Base-by-base conservation (phyloP, 129 eudicot species). In the Deinandra increscens region DNA sequence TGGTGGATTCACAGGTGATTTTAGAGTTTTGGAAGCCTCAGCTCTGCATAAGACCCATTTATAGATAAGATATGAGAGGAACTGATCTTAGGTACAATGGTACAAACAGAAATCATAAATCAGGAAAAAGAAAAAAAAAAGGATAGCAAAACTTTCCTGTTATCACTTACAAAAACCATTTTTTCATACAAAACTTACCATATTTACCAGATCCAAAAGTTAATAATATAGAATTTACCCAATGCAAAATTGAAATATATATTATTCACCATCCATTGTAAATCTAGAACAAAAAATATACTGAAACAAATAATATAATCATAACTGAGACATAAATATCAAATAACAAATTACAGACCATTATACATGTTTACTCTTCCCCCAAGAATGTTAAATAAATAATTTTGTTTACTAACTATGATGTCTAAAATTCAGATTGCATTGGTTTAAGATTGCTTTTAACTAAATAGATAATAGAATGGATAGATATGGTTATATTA, bases 11-110 rank as follows among this genome's bases (percentile, higher is more conserved):
- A 18, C 26, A 4, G 55, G 36, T 58, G 75, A 65, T 64, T 82
- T 83, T 64, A 76, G 87, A 46, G 81, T 73, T 62, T 78, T 86
- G 13, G 82, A 66, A 64, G 74, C 54, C 62, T 78, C 83, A 7
- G 79, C 68, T 70, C 80, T 86, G 82, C 80, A 53, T 5, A 53
- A 18, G 2, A 17, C 33, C 18, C 65, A 42, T 39, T 14, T 26
- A 38, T 9, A 54, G n/a, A 66, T 20, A 60, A 38, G 46, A 77
- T 23, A 3, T 1, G 70, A 68, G 50, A 66, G 43, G 46, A 12
- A 64, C 15, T 5, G 26, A 71, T 38, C 12, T 44, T 23, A 54
- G 22, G 6, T 33, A 46, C 44, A 5, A 63, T 1, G 20, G 22
- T 54, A 48, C 37, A 60, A 46, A n/a, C n/a, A n/a, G n/a, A n/a